phyloP scores from a whole-genome alignment of 148 eudicot genomes.

The Persicaria tinctoria region DNA sequence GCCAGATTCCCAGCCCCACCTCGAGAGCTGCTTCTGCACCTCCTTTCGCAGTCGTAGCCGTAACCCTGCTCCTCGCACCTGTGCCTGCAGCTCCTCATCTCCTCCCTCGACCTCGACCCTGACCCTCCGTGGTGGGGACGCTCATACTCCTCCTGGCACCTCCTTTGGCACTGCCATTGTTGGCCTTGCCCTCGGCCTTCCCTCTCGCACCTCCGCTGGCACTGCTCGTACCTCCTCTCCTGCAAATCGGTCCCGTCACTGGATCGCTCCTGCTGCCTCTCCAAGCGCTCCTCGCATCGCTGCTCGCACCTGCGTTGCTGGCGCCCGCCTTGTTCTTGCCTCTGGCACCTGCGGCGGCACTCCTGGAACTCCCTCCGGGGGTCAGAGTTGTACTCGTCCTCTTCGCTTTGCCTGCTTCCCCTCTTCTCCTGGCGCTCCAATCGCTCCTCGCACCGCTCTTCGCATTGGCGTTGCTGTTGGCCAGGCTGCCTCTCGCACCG shows the following conservation, averaged over 20 bases:
- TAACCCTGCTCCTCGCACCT: slow-evolving; percentile 6
- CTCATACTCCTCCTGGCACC: slow-evolving; percentile 12
- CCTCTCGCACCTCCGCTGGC: slow-evolving; percentile 13
- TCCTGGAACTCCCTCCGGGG: neutral
- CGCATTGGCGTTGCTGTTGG: neutral
- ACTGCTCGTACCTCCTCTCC: slow-evolving; percentile 8
- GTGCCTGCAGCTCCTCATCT: neutral
- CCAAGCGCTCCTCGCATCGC: neutral
- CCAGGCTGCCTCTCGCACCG: slow-evolving; percentile 9
- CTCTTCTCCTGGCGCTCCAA: slow-evolving; percentile 1
- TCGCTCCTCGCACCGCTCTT: neutral
- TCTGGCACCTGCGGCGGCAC: slow-evolving; percentile 1
- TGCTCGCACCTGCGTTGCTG: neutral
- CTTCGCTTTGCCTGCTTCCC: neutral
- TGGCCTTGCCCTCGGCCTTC: neutral
- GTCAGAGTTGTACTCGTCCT: neutral
- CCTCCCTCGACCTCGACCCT: neutral
- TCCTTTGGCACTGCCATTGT: slow-evolving; percentile 14
- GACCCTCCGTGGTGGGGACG: neutral
- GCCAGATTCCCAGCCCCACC: neutral
- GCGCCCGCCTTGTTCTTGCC: neutral
- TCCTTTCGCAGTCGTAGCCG: slow-evolving; percentile 4
- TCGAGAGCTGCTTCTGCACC: neutral
- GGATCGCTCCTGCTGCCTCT: neutral
- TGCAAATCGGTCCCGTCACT: neutral